A percentile compares a stretch with the other conserved stretches of the same genome.
These are phyloP conservation scores for Escallonia herrerae DNA, from an alignment of 129 eudicot genomes.

Conservation along the genomic window DNA sequence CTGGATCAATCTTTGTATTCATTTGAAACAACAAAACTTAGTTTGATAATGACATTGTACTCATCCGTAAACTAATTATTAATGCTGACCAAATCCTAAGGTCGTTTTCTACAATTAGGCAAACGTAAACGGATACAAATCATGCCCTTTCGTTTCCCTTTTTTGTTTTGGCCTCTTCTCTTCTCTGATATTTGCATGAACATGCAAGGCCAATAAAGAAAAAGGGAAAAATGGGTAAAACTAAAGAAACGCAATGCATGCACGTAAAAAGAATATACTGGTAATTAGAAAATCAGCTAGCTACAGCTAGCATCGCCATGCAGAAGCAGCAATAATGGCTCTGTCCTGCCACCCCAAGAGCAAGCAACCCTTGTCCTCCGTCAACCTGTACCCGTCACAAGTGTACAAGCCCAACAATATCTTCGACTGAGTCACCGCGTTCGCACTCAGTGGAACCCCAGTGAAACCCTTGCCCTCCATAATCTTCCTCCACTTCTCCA, in stretches of 20 bases:
- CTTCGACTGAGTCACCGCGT: constrained; percentile 73
- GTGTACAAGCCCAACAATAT: constrained; percentile 68
- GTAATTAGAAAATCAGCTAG: not conserved
- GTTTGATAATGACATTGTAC: too few species aligned
- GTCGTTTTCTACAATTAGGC: too few species aligned
- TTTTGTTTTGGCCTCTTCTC: constrained; percentile 2
- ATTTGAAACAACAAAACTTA: too few species aligned
- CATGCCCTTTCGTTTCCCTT: constrained; percentile 1
- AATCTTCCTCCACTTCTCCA: constrained; percentile 82
- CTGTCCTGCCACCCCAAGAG: constrained; percentile 90
- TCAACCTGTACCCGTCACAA: constrained; percentile 78
- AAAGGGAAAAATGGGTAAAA: not conserved
- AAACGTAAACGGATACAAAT: not conserved
- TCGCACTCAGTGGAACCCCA: constrained; percentile 61
- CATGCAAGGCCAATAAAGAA: not conserved
- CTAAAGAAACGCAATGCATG: constrained; percentile 1
- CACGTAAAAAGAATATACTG: not conserved
- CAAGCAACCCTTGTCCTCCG: constrained; percentile 78
- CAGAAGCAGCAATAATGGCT: constrained; percentile 77
- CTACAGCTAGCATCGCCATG: constrained; percentile 59
- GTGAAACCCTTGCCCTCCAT: constrained; percentile 73
- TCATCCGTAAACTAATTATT: too few species aligned
- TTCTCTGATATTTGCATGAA: constrained; percentile 1
- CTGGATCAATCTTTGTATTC: too few species aligned
- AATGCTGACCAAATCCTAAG: too few species aligned